phyloP scores from a whole-genome alignment of 345 rosid species.

The Psidium friedrichsthalianum region DNA sequence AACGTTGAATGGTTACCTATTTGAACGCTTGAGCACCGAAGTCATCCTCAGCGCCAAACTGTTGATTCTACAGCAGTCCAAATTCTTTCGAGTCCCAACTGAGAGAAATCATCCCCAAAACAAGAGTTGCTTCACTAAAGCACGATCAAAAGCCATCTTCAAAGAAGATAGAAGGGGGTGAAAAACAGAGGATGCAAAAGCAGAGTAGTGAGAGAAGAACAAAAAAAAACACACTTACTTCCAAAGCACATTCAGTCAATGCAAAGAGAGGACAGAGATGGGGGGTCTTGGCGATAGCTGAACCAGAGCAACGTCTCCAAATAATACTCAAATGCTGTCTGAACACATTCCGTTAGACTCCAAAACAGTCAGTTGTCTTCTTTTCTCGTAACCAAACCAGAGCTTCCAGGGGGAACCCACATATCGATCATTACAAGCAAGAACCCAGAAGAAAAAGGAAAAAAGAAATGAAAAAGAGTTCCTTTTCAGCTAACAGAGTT shows the following conservation, averaged over 20 bases:
- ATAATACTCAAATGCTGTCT: not conserved
- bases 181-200: not conserved
- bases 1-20: conserved; percentile 40
- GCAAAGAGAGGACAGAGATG: not conserved
- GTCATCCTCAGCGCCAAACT: conserved; percentile 40
- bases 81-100: conserved; percentile 36
- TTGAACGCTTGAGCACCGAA: conserved; percentile 60
- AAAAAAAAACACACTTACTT: not conserved
- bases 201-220: not conserved
- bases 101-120: conserved; percentile 7
- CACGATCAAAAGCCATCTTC: not conserved
- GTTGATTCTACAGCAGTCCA: conserved; percentile 19
- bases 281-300: not conserved
- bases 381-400: not conserved
- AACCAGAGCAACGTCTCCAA: not conserved
- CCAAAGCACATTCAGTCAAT: not conserved
- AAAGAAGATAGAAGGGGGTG: not conserved
- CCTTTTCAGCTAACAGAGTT: not conserved
- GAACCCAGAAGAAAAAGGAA: not conserved
- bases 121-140: not conserved
- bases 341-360: not conserved
- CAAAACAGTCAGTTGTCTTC: not conserved
- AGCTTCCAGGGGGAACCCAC: not conserved
- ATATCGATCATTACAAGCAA: not conserved
- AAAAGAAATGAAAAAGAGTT: not conserved